phyloP scores from a whole-genome alignment of 495 filamentous ascomycete species.

The Corynascus novoguineensis region DNA sequence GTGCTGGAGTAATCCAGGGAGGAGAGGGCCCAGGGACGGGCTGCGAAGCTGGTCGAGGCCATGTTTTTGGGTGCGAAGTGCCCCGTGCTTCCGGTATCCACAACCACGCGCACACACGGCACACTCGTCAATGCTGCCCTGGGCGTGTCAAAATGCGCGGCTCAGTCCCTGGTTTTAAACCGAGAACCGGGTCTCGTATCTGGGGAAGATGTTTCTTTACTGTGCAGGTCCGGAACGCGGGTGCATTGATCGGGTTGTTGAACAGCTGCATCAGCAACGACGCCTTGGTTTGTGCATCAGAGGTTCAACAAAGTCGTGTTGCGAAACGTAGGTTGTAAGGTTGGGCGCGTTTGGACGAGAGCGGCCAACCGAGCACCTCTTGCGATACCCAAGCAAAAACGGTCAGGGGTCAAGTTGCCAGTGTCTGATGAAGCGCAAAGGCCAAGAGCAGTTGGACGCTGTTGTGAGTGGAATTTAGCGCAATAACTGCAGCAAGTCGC shows the following conservation, averaged over 20 bases:
- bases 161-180: background rate
- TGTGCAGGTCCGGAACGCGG: background rate
- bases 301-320: background rate
- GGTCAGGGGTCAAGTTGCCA: background rate
- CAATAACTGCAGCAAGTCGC: background rate
- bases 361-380: background rate
- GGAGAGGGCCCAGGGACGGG: slow-evolving; percentile 3
- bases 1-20: slow-evolving; percentile 9
- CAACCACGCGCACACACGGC: slow-evolving; percentile 11
- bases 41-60: slow-evolving; percentile 13
- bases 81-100: slow-evolving; percentile 7
- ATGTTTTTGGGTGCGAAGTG: slow-evolving; percentile 11
- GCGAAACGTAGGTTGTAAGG: too few species aligned
- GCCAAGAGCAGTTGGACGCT: background rate
- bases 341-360: slow-evolving; percentile 8
- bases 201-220: background rate
- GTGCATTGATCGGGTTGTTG: slow-evolving; percentile 4
- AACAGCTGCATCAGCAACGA: slow-evolving; percentile 1
- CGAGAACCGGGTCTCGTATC: background rate
- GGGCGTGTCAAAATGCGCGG: slow-evolving; percentile 6
- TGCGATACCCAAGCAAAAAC: background rate
- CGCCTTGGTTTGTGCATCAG: background rate
- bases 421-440: too few species aligned
- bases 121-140: background rate
- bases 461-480: background rate